Evolutionary conservation across 1,284 basidiomycete species (phyloP), one percentile per base, ranked within the genome.

Genomic region (Apiotrichum montevideense): DNA sequence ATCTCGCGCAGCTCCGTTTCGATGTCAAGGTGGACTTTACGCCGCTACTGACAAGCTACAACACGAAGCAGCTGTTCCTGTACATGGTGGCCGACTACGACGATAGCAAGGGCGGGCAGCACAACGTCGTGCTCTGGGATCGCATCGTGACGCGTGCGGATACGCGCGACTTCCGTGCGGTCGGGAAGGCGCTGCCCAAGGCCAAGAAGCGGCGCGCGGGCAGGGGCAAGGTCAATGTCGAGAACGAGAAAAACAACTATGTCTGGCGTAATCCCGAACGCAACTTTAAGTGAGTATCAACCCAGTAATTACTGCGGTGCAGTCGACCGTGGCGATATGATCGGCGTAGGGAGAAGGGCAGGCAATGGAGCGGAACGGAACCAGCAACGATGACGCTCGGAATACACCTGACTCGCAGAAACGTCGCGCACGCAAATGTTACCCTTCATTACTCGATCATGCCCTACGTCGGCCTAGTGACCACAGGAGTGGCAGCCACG

Each of bases 1-100:
- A 78, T 55, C 56, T 76, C 11, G 75, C 69, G 6, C 66, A 68
- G 35, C 54, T 76, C 11, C 63, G 66, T n/a, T 77, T 78, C 63
- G 74, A 76, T 62, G 35, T 76, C 14, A 65, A 70, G 33, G 68
- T 73, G 29, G 76, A 78, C 61, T 66, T 78, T 8, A 66, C 70
- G 10, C 70, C 71, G 1, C 56, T 78, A 14, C 72, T 78, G 51
- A 65, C 71, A 48, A 67, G 70, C 14, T 78, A 75, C 70, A 78
- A 78, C 63, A 77, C 76, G 35, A 78, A 78, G 61, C 77, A 78
- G 58, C 64, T 78, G 15, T 77, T 76, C 62, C 62, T 77, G n/a
- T 72, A 76, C 59, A 65, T 78, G 5, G 75, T 73, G 1, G 77
- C 77, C 1, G 61, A 64, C 5, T 77, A 75, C 54, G 57, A 61